A percentile compares a stretch with the other conserved stretches of the same genome.
Conservation (phyloP, 805 yeast species). For the Suhomyces canberraensis region DNA sequence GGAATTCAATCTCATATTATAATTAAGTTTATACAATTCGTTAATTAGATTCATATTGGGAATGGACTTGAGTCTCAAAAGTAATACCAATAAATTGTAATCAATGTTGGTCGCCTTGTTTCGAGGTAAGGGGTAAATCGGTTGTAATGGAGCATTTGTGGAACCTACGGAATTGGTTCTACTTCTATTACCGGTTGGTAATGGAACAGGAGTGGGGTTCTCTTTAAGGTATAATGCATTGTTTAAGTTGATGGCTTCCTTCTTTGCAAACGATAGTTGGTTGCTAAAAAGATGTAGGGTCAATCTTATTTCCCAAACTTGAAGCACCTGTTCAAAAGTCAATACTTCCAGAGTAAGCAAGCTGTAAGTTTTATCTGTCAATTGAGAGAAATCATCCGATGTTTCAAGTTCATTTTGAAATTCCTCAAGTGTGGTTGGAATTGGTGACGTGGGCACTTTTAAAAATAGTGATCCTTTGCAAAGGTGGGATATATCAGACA, state of each 20-base stretch:
- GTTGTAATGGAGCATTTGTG: conserved; percentile 8
- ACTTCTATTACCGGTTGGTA: not conserved
- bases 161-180: conserved; percentile 1
- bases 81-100: conserved; percentile 25
- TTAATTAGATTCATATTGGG: conserved; percentile 42
- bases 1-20: conserved; percentile 28
- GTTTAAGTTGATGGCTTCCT: conserved; percentile 37
- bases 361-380: conserved; percentile 15
- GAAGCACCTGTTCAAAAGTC: conserved; percentile 12
- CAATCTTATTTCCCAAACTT: conserved; percentile 38
- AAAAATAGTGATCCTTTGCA: conserved; percentile 14
- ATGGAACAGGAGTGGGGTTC: conserved; percentile 10
- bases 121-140: conserved; percentile 36
- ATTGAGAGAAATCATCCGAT: conserved; percentile 3
- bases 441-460: conserved; percentile 11
- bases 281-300: conserved; percentile 27
- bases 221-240: conserved; percentile 33
- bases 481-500: conserved; percentile 6
- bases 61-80: conserved; percentile 41
- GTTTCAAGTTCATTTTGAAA: not conserved
- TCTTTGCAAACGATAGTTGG: conserved; percentile 28
- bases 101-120: conserved; percentile 29
- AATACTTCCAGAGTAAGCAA: conserved; percentile 11
- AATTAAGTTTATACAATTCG: conserved; percentile 38
- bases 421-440: not conserved